Base-by-base conservation (phyloP, 2,329 filamentous ascomycete species). In the Trichoderma atrobrunneum region DNA sequence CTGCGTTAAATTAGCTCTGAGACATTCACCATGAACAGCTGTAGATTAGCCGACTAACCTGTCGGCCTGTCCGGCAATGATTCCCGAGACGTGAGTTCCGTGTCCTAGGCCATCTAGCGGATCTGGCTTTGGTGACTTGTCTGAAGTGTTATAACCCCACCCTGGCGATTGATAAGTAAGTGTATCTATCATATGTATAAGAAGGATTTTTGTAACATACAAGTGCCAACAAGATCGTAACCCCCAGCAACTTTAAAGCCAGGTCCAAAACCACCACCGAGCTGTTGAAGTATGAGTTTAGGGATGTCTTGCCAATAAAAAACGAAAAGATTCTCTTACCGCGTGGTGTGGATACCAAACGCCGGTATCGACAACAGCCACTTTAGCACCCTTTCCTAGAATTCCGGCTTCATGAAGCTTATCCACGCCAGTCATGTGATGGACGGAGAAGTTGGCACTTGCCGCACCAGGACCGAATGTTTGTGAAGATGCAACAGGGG, bases 31-130 rank as follows among this genome's bases (percentile, higher is more conserved):
- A 36, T 3, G 14, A 43, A 43, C n/a, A 61, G 32, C 26, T 61
- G 3, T 54, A 18, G n/a, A 21, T 21, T 21, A 54, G 48, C 62
- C 32, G 59, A 48, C 11, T 68, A 71, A 76, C 79, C 77, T 79
- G 70, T 81, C 78, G 74, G 77, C 78, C 59, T 86, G 79, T 24
- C 84, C 85, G 48, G 81, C 85, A 73, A 87, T 83, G 28, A 85
- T 85, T 32, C 86, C 85, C 26, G 85, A 82, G 54, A 85, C 84
- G 57, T 74, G 61, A 64, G 61, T 64, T 21, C 61, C 74, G 34
- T 75, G 74, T 24, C 74, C 73, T 24, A 72, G 54, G 51, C 39
- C 63, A 30, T 75, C 74, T 68, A 73, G 72, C 21, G 74, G 73
- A 51, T 74, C 8, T 67, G 71, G 65, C 80, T 80, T 1, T 77